Evolutionary conservation across 139 green algal species (phyloP).

Genomic region (Marvania coccoides): DNA sequence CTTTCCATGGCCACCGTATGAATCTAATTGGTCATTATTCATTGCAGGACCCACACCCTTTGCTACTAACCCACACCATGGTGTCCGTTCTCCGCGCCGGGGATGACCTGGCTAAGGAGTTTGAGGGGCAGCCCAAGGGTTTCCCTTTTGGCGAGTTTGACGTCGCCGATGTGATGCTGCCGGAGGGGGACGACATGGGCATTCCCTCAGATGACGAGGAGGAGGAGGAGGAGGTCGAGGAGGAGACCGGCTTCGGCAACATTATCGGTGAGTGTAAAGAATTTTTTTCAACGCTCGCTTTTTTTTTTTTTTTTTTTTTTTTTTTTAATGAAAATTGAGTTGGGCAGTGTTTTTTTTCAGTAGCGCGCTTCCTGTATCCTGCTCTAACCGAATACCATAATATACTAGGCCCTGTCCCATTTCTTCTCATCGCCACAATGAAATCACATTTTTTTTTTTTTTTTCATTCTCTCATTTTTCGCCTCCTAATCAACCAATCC

Average conservation of each 20-base stretch:
- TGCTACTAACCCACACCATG: too few relatives aligned
- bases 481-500: neutral
- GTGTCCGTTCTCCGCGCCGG: neutral
- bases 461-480: too few relatives aligned
- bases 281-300: neutral
- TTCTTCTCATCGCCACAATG: too few relatives aligned
- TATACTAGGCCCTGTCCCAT: too few relatives aligned
- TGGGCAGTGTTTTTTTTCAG: too few relatives aligned
- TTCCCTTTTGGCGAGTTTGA: slow-evolving; percentile 81
- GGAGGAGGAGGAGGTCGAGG: slow-evolving; percentile 74
- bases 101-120: neutral
- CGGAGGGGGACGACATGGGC: slow-evolving; percentile 79
- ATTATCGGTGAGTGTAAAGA: slow-evolving; percentile 66
- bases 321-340: too few relatives aligned
- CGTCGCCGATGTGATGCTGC: slow-evolving; percentile 80
- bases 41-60: too few relatives aligned
- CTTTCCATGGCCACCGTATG: too few relatives aligned
- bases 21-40: too few relatives aligned
- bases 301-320: too few relatives aligned
- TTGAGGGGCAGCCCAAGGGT: slow-evolving; percentile 52
- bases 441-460: too few relatives aligned
- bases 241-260: slow-evolving; percentile 86
- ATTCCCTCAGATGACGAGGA: slow-evolving; percentile 76
- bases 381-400: neutral
- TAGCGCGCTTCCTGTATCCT: neutral